Evolutionary conservation across 129 eudicot genomes (phyloP).

Genomic region (Scalesia atractyloides): DNA sequence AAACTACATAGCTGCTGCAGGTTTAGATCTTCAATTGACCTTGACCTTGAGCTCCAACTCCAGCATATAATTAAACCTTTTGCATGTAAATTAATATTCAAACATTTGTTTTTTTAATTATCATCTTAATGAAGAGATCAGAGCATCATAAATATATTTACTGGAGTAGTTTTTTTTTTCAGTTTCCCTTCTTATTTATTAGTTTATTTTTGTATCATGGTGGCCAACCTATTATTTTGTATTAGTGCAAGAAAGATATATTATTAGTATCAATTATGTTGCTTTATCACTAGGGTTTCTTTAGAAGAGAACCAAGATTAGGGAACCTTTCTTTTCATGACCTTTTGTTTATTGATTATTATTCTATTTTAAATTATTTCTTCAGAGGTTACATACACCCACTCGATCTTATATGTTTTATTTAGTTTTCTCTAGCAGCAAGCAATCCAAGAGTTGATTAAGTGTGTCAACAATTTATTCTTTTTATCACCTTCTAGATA

Average conservation of each 20-base stretch:
- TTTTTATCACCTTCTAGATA: slow-evolving; percentile 25
- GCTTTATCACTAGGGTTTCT: slow-evolving; percentile 35
- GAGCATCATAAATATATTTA: neutral
- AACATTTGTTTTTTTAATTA: neutral
- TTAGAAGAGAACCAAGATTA: slow-evolving; percentile 31
- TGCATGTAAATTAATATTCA: slow-evolving; percentile 8
- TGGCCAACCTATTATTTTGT: neutral
- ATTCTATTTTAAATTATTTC: neutral
- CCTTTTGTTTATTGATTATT: neutral
- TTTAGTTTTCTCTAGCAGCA: neutral
- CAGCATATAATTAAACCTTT: too few species aligned
- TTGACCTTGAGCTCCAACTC: slow-evolving; percentile 50
- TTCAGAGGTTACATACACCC: neutral
- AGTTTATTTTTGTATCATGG: neutral
- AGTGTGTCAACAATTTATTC: neutral
- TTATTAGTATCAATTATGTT: slow-evolving; percentile 28
- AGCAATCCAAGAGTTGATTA: slow-evolving; percentile 11
- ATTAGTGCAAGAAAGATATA: neutral
- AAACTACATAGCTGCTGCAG: slow-evolving; percentile 20
- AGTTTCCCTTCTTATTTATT: neutral
- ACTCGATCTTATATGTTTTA: neutral
- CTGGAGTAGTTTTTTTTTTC: neutral
- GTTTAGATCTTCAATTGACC: slow-evolving; percentile 77
- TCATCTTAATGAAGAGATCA: neutral
- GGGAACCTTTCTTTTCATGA: slow-evolving; percentile 26